Evolutionary conservation across 163 green algal species (phyloP), one percentile per base, ranked within the genome.

Genomic region (Scenedesmus sp.): DNA sequence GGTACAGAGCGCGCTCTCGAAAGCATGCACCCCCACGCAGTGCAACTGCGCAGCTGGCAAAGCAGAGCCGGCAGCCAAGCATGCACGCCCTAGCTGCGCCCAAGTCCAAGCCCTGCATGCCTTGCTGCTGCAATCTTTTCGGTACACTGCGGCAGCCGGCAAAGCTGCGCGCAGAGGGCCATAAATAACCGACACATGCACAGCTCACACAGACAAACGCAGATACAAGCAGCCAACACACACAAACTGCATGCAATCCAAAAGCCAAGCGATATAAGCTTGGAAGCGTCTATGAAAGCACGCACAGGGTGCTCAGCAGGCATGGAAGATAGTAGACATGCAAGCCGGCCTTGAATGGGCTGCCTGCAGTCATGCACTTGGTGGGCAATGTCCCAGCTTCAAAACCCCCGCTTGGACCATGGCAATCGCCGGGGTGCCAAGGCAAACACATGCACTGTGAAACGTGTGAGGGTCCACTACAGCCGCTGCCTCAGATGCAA

Each of bases 181-280:
- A 76, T 76, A 76, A 76, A 76, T 40, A 76, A 40, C 65, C 65
- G 26, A 76, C 65, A 18, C 40, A 76, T 40, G 65, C 65, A 76
- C 65, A 76, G 30, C 65, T 76, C 18, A 30, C 65, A 76, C 65
- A 76, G 30, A 26, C 40, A 2, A n/a, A 16, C 9, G 56, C 56
- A 70, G 56, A 33, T 16, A n/a, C 30, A 70, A 70, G 56, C 20
- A 70, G 20, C 56, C 56, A 6, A 70, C 0, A 22, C 56, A 70
- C 56, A 10, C 15, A 68, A 4, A 16, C 65, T 40, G 30, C 9
- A 40, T 40, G 6, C 30, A 37, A 26, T 40, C 40, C 6, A 18
- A 22, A 76, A 7, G 30, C 65, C 30, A 7, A 4, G 56, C 20
- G 15, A 70, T 40, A 9, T 3, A 72, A 72, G 53, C 53, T 65